Evolutionary conservation across 2,329 filamentous ascomycete genomes (phyloP).

Genomic region (Huntiella omanensis): DNA sequence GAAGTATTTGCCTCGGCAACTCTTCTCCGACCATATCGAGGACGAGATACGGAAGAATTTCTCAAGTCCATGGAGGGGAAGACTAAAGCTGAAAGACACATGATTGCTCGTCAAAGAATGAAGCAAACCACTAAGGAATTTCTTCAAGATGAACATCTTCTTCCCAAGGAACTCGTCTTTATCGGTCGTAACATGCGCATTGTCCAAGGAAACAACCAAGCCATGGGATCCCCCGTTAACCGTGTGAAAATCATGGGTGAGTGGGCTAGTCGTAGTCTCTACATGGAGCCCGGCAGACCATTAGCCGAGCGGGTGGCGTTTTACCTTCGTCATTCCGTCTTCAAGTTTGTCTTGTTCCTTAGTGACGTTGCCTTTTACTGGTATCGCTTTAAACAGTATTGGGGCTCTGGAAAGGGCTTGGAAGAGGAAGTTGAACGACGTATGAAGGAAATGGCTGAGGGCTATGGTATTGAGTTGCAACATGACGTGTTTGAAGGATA

Average conservation of each 20-base stretch:
- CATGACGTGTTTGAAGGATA: slow-evolving; percentile 77
- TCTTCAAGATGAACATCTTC: slow-evolving; percentile 68
- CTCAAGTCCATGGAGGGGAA: slow-evolving; percentile 41
- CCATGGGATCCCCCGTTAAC: slow-evolving; percentile 75
- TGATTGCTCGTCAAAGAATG: slow-evolving; percentile 74
- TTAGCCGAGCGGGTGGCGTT: slow-evolving; percentile 45
- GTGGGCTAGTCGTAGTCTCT: slow-evolving; percentile 75
- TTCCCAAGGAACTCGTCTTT: slow-evolving; percentile 81
- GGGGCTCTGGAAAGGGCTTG: slow-evolving; percentile 68
- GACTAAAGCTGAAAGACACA: slow-evolving; percentile 54
- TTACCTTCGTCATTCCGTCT: slow-evolving; percentile 62
- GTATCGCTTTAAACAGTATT: slow-evolving; percentile 54
- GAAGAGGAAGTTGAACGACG: slow-evolving; percentile 81
- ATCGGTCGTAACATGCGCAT: slow-evolving; percentile 84
- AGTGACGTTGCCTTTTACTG: slow-evolving; percentile 74
- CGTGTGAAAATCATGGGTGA: slow-evolving; percentile 82
- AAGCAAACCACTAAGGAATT: slow-evolving; percentile 50
- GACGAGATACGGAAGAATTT: slow-evolving; percentile 54
- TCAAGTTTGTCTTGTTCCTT: slow-evolving; percentile 54
- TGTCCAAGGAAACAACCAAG: slow-evolving; percentile 85
- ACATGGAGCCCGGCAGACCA: slow-evolving; percentile 49
- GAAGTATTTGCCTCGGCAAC: slow-evolving; percentile 88
- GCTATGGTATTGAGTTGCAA: slow-evolving; percentile 80
- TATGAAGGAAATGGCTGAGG: slow-evolving; percentile 75
- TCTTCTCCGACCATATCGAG: slow-evolving; percentile 75